Percentiles rank a stretch among this genome's conserved stretches.
Evolutionary conservation across 768 basidiomycete species (phyloP).

Genomic region (Leucogyrophana mollusca): DNA sequence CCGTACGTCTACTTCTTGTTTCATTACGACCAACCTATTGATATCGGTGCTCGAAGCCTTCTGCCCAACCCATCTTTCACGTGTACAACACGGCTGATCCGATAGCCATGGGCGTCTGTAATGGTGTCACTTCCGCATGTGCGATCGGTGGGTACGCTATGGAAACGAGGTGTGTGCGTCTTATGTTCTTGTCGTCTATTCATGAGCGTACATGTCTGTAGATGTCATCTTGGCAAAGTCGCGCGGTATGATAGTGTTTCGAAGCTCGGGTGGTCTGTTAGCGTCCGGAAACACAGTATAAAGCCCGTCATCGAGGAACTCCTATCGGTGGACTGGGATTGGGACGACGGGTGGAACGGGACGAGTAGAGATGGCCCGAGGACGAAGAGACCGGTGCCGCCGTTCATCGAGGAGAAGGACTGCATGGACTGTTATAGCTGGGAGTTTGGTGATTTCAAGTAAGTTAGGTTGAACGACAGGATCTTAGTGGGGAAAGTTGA

Average conservation of each 20-base stretch:
- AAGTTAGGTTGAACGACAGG: too few relatives aligned
- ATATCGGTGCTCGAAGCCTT: too few relatives aligned
- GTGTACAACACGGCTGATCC: slow-evolving; percentile 95
- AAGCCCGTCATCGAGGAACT: slow-evolving; percentile 67
- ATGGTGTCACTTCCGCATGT: slow-evolving; percentile 73
- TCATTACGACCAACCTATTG: too few relatives aligned
- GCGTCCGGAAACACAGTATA: slow-evolving; percentile 72
- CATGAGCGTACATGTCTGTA: too few relatives aligned
- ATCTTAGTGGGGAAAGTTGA: too few relatives aligned
- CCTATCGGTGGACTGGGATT: slow-evolving; percentile 52
- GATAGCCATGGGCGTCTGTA: slow-evolving; percentile 84
- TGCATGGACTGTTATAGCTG: slow-evolving; percentile 76
- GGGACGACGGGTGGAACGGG: slow-evolving; percentile 39
- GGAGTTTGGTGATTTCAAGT: slow-evolving; percentile 57
- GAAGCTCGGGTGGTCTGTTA: slow-evolving; percentile 78
- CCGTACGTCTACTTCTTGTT: slow-evolving; percentile 55
- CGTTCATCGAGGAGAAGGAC: slow-evolving; percentile 51
- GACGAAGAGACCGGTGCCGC: slow-evolving; percentile 43
- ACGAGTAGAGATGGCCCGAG: slow-evolving; percentile 17
- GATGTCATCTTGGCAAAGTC: slow-evolving; percentile 87
- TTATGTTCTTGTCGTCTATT: too few relatives aligned
- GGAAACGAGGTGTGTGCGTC: slow-evolving; percentile 54
- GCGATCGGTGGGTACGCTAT: slow-evolving; percentile 84
- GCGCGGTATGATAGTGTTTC: slow-evolving; percentile 85
- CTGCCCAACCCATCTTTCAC: slow-evolving; percentile 76